These are phyloP conservation scores for Vigna unguiculata DNA, from an alignment of 306 rosid species.

Conservation along the genomic window DNA sequence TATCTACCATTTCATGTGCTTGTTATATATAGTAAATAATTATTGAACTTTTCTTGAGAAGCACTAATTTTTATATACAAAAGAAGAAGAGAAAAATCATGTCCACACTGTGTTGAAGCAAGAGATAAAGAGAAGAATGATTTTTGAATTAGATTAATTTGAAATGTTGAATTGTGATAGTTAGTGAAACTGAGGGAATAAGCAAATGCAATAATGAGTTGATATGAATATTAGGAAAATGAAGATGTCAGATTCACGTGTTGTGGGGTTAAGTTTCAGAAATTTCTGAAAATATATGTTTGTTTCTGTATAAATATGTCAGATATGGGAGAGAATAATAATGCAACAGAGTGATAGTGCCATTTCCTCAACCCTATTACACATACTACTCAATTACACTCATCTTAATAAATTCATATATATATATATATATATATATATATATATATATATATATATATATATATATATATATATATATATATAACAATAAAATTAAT, in stretches of 20 bases:
- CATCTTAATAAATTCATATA: too few species aligned
- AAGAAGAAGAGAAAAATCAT: too few species aligned
- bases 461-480: too few species aligned
- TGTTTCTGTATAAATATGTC: conserved; percentile 49
- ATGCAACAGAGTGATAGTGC: conserved; percentile 42
- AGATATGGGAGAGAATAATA: conserved; percentile 49
- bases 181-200: not conserved
- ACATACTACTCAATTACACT: not conserved
- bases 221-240: not conserved
- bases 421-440: too few species aligned
- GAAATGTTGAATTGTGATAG: not conserved
- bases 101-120: not conserved
- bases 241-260: conserved; percentile 65
- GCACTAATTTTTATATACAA: not conserved
- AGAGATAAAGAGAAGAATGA: not conserved
- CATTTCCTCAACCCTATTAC: conserved; percentile 42
- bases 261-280: conserved; percentile 54
- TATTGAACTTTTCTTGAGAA: not conserved
- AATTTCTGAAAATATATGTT: conserved; percentile 44
- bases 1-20: conserved; percentile 9
- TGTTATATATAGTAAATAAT: not conserved
- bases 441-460: too few species aligned
- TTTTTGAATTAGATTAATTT: too few species aligned
- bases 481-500: too few species aligned
- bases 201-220: conserved; percentile 22